Evolutionary conservation across 345 rosid genomes (phyloP).

Genomic region (Gossypium longicalyx): DNA sequence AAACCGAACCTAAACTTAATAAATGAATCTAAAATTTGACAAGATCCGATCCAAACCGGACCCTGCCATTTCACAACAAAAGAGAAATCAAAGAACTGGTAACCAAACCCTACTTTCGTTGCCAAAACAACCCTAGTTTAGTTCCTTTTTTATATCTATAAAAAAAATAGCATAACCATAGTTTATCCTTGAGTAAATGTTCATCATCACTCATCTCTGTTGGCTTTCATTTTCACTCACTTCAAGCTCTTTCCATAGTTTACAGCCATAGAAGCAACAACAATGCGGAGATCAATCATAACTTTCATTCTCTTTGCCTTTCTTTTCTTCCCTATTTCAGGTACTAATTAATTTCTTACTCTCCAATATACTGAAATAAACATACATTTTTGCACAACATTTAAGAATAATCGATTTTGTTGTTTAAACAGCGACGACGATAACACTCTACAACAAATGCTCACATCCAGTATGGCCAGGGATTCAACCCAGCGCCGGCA

Average conservation of each 20-base stretch:
- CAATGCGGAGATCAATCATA: conserved; percentile 9
- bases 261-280: background rate
- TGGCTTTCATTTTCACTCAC: background rate
- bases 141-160: background rate
- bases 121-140: background rate
- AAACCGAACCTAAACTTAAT: fast-evolving
- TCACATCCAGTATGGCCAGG: conserved; percentile 90
- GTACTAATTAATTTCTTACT: conserved; percentile 15
- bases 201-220: background rate
- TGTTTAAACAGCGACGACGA: conserved; percentile 32
- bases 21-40: no score
- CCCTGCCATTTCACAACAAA: background rate
- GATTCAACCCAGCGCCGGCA: conserved; percentile 84
- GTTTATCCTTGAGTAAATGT: background rate
- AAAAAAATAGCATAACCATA: background rate
- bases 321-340: conserved; percentile 37
- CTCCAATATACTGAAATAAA: no score
- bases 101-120: background rate
- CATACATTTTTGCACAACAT: background rate
- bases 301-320: conserved; percentile 19
- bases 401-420: conserved; percentile 26
- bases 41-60: no score
- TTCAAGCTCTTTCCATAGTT: background rate
- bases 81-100: background rate
- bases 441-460: conserved; percentile 80